Evolutionary conservation across 805 yeast genomes (phyloP), one percentile per base, ranked within the genome.

Genomic region (Ogataea polymorpha): DNA sequence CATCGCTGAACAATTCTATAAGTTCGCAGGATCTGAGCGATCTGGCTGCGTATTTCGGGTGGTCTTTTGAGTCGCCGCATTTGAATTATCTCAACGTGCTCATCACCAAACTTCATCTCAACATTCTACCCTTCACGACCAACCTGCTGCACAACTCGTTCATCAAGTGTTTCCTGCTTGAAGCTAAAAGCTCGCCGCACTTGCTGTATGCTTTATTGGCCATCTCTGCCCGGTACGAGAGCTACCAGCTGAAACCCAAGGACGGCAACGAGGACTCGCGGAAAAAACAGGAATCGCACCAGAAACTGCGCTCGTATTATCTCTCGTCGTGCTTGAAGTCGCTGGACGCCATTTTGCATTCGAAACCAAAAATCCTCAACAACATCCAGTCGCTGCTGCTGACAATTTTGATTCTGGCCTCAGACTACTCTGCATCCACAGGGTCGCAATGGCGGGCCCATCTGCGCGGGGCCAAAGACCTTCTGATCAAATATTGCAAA

Each of bases 401-500:
- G 23, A 85, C 93, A 0, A 85, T 83, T 2, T 67, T 84, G 26
- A 65, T 85, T 21, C 63, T 85, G 17, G 85, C 90, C 0, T 70
- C 80, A 1, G 82, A 80, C 23, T 79, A 77, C 53, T 81, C 86
- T 0, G 71, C 79, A 2, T 72, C 78, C 6, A 65, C 70, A 7
- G 78, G 76, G 35, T 74, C 77, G 26, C 75, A 76, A 48, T 82
- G 88, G 89, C 64, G 85, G 44, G 77, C 83, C 0, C 88, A 82
- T 62, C 61, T 82, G 13, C 61, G 76, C 48, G 87, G 87, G 11
- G 87, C 86, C 1, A 80, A 80, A 51, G 85, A 80, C 48, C 59
- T 82, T 12, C 62, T 82, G 11, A 59, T 78, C 36, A 78, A 75
- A 47, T 75, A 76, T 49, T 65, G 71, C 39, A 59, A 57, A 6